phyloP scores from a whole-genome alignment of 2,329 filamentous ascomycete genomes.

The Sporothrix dimorphospora region DNA sequence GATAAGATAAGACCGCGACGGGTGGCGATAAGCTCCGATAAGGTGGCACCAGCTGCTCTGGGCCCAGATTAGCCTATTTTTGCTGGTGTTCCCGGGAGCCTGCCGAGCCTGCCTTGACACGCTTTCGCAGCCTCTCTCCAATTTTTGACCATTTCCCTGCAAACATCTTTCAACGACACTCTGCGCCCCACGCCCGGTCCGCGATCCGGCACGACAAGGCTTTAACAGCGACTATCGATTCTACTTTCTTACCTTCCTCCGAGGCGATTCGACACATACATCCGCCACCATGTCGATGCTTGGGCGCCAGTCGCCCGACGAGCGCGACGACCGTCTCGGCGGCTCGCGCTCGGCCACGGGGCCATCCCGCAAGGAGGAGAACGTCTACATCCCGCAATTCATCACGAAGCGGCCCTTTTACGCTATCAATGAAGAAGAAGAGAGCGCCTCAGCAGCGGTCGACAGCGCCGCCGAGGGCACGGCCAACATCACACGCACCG shows the following conservation, averaged over 20 bases:
- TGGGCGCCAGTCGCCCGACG: slow-evolving; percentile 35
- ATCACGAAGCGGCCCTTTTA: slow-evolving; percentile 99
- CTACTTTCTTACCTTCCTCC: not conserved
- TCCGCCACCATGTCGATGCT: slow-evolving; percentile 33
- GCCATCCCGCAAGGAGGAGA: slow-evolving; percentile 72
- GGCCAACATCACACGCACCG: slow-evolving; percentile 5
- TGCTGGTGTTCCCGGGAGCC: not conserved
- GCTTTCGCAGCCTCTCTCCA: not conserved
- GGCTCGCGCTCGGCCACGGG: slow-evolving; percentile 32
- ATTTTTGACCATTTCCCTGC: not conserved
- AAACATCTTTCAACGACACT: not conserved
- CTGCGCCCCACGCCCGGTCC: not conserved
- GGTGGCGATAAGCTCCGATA: slow-evolving; percentile 26
- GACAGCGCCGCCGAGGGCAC: slow-evolving; percentile 8
- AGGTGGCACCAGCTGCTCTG: not conserved
- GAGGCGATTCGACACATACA: not conserved
- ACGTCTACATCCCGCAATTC: slow-evolving; percentile 97
- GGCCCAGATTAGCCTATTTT: not conserved
- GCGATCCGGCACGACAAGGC: not conserved
- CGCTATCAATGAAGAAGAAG: slow-evolving; percentile 65
- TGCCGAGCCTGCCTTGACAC: not conserved
- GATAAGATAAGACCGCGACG: slow-evolving; percentile 25
- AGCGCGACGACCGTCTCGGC: slow-evolving; percentile 34
- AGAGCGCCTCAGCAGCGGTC: slow-evolving; percentile 41
- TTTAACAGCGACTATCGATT: not conserved